Evolutionary conservation across 2,329 filamentous ascomycete species (phyloP).

Genomic region (Fusarium nelsonii): DNA sequence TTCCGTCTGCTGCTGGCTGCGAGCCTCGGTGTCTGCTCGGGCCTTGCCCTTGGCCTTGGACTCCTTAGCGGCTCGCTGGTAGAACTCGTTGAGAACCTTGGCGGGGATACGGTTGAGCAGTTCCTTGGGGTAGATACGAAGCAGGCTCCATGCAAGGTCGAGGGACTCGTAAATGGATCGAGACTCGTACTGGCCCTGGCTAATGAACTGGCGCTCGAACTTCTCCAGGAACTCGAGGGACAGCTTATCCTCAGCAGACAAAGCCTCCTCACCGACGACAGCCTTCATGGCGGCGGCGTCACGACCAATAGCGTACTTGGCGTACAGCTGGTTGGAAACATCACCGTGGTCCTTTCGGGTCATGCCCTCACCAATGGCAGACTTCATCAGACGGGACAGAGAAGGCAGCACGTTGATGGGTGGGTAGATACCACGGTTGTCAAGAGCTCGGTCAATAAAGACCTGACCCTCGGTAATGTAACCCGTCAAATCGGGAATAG

Average conservation of each 20-base stretch:
- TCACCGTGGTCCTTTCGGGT: slow-evolving; percentile 97
- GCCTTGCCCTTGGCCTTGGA: slow-evolving; percentile 73
- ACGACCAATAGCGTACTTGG: slow-evolving; percentile 99
- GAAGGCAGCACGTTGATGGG: slow-evolving; percentile 99
- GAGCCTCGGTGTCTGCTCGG: slow-evolving; percentile 56
- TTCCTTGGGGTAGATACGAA: slow-evolving; percentile 98
- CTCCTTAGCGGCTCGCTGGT: slow-evolving; percentile 74
- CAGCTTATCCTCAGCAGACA: slow-evolving; percentile 96
- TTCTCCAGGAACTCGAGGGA: slow-evolving; percentile 98
- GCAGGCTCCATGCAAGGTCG: slow-evolving; percentile 94
- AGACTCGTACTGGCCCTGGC: slow-evolving; percentile 91
- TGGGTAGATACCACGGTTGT: slow-evolving; percentile 98
- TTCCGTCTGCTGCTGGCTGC: slow-evolving; percentile 61
- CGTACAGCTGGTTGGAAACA: slow-evolving; percentile 99
- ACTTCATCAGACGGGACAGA: slow-evolving; percentile 99
- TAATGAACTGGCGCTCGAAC: slow-evolving; percentile 96
- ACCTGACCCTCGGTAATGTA: slow-evolving; percentile 99
- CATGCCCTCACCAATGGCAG: slow-evolving; percentile 96
- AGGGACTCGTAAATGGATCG: slow-evolving; percentile 93
- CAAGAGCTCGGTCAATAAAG: slow-evolving; percentile 90
- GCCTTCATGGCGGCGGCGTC: slow-evolving; percentile 99
- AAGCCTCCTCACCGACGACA: slow-evolving; percentile 96
- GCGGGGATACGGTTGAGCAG: slow-evolving; percentile 93
- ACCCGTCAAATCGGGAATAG: slow-evolving; percentile 97
- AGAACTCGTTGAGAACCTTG: slow-evolving; percentile 86